phyloP scores from a whole-genome alignment of 495 filamentous ascomycete genomes.

The Podospora australis region DNA sequence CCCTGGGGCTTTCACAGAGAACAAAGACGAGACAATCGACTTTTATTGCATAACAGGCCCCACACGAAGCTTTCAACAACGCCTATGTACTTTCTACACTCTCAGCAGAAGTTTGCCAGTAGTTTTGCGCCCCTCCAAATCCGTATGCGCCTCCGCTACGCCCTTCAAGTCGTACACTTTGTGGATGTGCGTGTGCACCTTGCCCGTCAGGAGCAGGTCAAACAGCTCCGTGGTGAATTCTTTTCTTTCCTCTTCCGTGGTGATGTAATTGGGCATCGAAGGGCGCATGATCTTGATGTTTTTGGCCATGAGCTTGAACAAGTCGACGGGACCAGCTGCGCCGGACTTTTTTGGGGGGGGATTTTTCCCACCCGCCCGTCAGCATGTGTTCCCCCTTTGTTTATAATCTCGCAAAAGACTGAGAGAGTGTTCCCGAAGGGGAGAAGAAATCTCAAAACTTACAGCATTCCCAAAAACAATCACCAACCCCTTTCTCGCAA shows the following conservation, averaged over 20 bases:
- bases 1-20: no score
- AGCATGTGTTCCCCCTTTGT: neutral
- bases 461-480: slow-evolving; percentile 85
- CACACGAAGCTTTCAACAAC: no score
- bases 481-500: slow-evolving; percentile 78
- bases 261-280: slow-evolving; percentile 65
- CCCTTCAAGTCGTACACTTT: slow-evolving; percentile 77
- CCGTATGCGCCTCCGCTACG: slow-evolving; percentile 65
- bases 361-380: neutral
- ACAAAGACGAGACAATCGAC: no score
- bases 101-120: slow-evolving; percentile 71
- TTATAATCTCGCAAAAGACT: neutral
- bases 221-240: slow-evolving; percentile 69
- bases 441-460: slow-evolving; percentile 4
- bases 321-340: slow-evolving; percentile 65
- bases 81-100: slow-evolving; percentile 6
- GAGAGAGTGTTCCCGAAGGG: neutral
- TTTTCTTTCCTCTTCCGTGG: slow-evolving; percentile 69
- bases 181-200: slow-evolving; percentile 70
- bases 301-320: slow-evolving; percentile 64
- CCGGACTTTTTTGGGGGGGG: slow-evolving; percentile 42
- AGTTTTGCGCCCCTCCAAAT: slow-evolving; percentile 76
- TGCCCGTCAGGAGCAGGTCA: slow-evolving; percentile 56
- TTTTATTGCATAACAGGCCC: no score
- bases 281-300: slow-evolving; percentile 76